Evolutionary conservation across 2,329 filamentous ascomycete genomes (phyloP), one percentile per base, ranked within the genome.

Genomic region (Cytospora chrysosperma): DNA sequence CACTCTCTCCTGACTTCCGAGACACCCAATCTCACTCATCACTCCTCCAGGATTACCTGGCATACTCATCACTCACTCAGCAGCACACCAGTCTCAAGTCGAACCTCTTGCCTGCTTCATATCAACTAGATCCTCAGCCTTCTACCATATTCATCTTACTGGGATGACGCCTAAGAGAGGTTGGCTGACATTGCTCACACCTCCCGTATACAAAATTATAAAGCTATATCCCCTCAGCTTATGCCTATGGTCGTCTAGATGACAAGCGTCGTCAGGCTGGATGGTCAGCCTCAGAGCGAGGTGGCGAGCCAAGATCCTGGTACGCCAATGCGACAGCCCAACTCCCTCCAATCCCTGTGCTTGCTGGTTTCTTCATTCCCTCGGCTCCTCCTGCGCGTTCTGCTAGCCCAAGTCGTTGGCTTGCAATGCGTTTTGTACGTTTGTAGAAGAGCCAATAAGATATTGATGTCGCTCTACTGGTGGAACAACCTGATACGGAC

Each of bases 11-110:
- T 50, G 26, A 19, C 27, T 28, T 55, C 61, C 61, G 61, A 63
- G 61, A 59, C 61, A 63, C 26, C 9, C 56, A 59, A 59, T 63
- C 37, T 63, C 61, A 55, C 61, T 30, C 61, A 21, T 52, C 34
- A 37, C 37, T 59, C 49, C 60, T 56, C 21, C 37, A 30, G 40
- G 21, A 26, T 34, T 21, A 34, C 54, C 32, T 63, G 61, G 61
- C 50, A 55, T 43, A 24, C 24, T 40, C 10, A 21, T 6, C 27
- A 49, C 27, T 50, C 34, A 37, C 17, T 32, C 51, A 21, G n/a
- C 37, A 47, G 30, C 47, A 32, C 49, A 12, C 30, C 27, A 53
- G 15, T 26, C 21, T 21, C 37, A 19, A 43, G 40, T 43, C 8
- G 19, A 43, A 10, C 19, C 19, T 43, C 19, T 43, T n/a, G 40